phyloP scores from a whole-genome alignment of 495 filamentous ascomycete genomes.

The Penicillium coffeae region DNA sequence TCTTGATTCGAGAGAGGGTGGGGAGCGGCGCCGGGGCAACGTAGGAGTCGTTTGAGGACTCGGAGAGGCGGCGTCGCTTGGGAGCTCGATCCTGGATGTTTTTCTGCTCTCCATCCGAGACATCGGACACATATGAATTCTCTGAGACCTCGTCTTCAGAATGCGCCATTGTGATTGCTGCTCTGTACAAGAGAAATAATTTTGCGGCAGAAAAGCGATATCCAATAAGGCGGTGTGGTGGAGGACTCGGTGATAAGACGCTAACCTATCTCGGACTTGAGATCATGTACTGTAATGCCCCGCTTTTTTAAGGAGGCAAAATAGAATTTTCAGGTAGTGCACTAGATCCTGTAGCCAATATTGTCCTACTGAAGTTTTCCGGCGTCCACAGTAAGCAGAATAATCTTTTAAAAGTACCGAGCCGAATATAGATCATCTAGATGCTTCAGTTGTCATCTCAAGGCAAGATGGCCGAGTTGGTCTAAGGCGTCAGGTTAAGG shows the following conservation, averaged over 20 bases:
- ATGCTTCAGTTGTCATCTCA: not conserved
- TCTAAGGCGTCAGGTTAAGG: constrained; percentile 39
- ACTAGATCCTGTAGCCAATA: no score
- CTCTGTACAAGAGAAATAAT: constrained; percentile 23
- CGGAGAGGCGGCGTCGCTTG: constrained; percentile 43
- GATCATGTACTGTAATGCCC: not conserved
- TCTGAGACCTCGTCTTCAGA: constrained; percentile 25
- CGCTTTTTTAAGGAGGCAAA: not conserved
- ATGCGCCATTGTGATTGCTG: constrained; percentile 32
- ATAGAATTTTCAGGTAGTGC: no score
- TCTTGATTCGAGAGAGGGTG: constrained; percentile 44
- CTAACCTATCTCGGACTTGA: no score
- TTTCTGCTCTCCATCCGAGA: constrained; percentile 19
- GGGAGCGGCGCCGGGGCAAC: constrained; percentile 39
- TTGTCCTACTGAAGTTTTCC: no score
- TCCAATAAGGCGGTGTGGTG: constrained; percentile 20
- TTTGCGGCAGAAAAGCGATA: constrained; percentile 43
- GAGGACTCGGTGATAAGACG: not conserved
- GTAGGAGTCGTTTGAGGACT: constrained; percentile 37
- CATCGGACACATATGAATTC: constrained; percentile 20
- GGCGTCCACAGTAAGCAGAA: no score
- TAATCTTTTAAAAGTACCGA: not conserved
- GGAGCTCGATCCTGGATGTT: constrained; percentile 30
- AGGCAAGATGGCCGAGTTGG: constrained; percentile 39
- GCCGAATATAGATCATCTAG: not conserved